phyloP scores from a whole-genome alignment of 1,284 basidiomycete genomes.

The Cryptococcus maquisensis region DNA sequence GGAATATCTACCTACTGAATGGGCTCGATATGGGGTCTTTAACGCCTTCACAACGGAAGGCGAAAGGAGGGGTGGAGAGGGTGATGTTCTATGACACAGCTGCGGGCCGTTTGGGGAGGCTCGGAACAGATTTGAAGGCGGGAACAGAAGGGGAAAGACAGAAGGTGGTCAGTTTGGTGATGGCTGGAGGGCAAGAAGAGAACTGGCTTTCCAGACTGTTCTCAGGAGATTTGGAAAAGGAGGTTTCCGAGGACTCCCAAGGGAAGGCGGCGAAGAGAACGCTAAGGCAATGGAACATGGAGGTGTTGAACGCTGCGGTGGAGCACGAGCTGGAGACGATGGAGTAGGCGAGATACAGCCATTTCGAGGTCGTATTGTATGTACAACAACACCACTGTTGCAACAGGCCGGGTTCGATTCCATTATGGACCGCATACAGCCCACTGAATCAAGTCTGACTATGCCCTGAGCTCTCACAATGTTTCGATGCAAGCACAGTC shows the following conservation, averaged over 20 bases:
- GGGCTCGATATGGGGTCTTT: constrained; percentile 30
- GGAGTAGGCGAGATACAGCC: too few species aligned
- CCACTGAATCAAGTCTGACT: too few species aligned
- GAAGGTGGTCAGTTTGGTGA: constrained; percentile 27
- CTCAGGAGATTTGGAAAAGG: constrained; percentile 2
- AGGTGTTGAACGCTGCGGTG: constrained; percentile 6
- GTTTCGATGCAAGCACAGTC: too few species aligned
- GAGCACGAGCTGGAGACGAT: neutral
- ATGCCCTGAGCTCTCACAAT: too few species aligned
- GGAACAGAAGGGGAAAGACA: constrained; percentile 6
- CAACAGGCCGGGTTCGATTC: too few species aligned
- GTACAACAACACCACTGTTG: too few species aligned
- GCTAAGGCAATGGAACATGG: constrained; percentile 14
- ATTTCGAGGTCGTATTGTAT: too few species aligned
- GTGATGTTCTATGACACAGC: constrained; percentile 22
- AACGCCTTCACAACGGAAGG: constrained; percentile 11
- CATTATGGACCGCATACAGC: too few species aligned
- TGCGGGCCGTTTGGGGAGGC: constrained; percentile 28
- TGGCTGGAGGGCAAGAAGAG: constrained; percentile 21
- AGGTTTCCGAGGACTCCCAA: neutral
- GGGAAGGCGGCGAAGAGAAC: neutral
- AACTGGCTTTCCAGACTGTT: constrained; percentile 22
- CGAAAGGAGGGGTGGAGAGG: constrained; percentile 12
- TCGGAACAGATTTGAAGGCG: constrained; percentile 14
- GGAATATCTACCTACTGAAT: constrained; percentile 30